Evolutionary conservation across 345 rosid genomes (phyloP), one percentile per base, ranked within the genome.

Genomic region (Eucalyptus cladocalyx): DNA sequence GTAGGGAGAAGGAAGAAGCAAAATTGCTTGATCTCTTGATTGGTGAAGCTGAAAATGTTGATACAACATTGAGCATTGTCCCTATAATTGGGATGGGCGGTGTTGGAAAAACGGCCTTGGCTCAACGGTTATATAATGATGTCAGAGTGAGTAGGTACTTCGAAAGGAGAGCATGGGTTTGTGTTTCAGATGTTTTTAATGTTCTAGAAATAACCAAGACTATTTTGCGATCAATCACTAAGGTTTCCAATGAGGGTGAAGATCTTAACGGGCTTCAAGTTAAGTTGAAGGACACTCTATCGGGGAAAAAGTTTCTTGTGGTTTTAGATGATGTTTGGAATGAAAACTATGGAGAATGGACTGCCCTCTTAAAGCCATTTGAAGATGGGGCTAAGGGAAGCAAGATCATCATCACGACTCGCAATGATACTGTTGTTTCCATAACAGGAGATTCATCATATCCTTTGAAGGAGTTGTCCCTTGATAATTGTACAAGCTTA

Each of bases 361-460:
- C 37, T 30, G 5, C 3, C 34, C 72, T 62, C 37, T 30, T 62
- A 62, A 62, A 30, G 37, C 72, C 72, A 62, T 62, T 62, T 14
- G 72, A 30, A 62, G 72, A 3, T 7, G 37, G 72, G 34, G 72
- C 72, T 62, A 62, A 62, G 72, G 72, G 72, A 30, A 62, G 72
- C 17, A 30, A 62, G 37, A 62, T 62, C 72, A 62, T 62, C 4
- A 30, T 62, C 72, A 62, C 72, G 1, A 62, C 72, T 62, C 72
- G 37, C 72, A 62, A 62, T 7, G 1, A 28, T 14, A 14, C 0
- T 7, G 72, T 62, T 30, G 72, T 62, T 62, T 62, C 72, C 34
- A 30, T 30, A 14, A 62, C 34, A 30, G 8, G 72, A 30, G 19
- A 2, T 13, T 62, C 2, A 1, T 0, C 72, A 0, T 62, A 62